These are phyloP conservation scores for Cytospora piceae DNA, from an alignment of 2,329 filamentous ascomycete species.

Conservation along the genomic window DNA sequence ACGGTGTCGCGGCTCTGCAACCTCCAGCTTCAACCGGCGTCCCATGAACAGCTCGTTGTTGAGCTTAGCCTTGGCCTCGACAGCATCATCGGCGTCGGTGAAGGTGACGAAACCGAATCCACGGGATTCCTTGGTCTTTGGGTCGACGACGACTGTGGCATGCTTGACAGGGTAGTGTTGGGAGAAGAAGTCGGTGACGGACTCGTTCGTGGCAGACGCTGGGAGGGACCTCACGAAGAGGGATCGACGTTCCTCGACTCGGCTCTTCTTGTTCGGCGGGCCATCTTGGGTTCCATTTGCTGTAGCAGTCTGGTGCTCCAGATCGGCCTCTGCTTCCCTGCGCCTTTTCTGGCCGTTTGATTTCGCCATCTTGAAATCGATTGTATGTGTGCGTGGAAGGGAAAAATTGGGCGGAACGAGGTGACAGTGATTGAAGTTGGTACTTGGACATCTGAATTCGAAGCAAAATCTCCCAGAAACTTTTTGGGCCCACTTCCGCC, in stretches of 20 bases:
- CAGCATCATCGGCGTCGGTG: slow-evolving; percentile 88
- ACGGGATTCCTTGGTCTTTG: slow-evolving; percentile 81
- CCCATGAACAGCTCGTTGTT: slow-evolving; percentile 79
- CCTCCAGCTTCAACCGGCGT: slow-evolving; percentile 80
- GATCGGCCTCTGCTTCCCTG: slow-evolving; percentile 41
- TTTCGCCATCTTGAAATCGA: slow-evolving; percentile 34
- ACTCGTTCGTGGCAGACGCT: slow-evolving; percentile 75
- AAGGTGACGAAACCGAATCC: slow-evolving; percentile 98
- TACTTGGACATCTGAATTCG: background rate
- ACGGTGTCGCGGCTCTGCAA: slow-evolving; percentile 84
- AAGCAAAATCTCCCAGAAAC: slow-evolving; percentile 22
- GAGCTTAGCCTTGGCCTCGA: slow-evolving; percentile 78
- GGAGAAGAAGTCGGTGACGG: slow-evolving; percentile 87
- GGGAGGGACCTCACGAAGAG: slow-evolving; percentile 92
- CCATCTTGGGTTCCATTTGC: slow-evolving; percentile 28
- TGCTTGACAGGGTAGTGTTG: slow-evolving; percentile 95
- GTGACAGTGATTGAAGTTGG: background rate
- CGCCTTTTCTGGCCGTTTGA: slow-evolving; percentile 41
- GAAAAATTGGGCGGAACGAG: background rate
- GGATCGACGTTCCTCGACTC: slow-evolving; percentile 66
- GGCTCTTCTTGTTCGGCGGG: slow-evolving; percentile 57
- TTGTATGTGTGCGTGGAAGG: background rate
- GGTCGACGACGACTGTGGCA: slow-evolving; percentile 87
- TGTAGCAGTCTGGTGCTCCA: slow-evolving; percentile 34
- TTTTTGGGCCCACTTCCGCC: slow-evolving; percentile 20